Conservation (phyloP, 768 basidiomycete species). For the Lepiota subincarnata region DNA sequence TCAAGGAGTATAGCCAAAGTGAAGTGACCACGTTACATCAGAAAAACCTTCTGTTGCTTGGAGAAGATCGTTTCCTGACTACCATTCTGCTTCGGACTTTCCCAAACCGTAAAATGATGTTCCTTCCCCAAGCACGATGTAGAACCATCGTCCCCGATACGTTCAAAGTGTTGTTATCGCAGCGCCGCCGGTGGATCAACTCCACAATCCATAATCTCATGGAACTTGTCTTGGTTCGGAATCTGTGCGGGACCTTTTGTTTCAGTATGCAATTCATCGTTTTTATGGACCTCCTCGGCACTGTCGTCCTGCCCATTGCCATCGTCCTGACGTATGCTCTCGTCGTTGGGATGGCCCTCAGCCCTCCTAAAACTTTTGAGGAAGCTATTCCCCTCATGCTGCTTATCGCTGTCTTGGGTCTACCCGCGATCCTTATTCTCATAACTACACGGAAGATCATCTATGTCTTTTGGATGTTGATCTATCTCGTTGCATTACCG, state of each 20-base stretch:
- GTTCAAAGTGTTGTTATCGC: conserved; percentile 88
- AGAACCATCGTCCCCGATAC: conserved; percentile 96
- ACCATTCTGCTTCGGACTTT: conserved; percentile 95
- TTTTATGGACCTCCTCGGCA: conserved; percentile 93
- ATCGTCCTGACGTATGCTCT: conserved; percentile 88
- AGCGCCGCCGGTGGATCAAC: conserved; percentile 99
- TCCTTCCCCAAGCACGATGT: conserved; percentile 93
- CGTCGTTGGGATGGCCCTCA: conserved; percentile 73
- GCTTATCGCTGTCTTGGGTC: conserved; percentile 85
- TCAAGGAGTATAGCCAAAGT: conserved; percentile 93
- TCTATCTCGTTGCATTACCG: conserved; percentile 89
- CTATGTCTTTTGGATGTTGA: conserved; percentile 97
- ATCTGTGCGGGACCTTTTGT: conserved; percentile 98
- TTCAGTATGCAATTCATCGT: conserved; percentile 99
- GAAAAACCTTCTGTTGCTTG: conserved; percentile 93
- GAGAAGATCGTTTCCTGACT: conserved; percentile 98
- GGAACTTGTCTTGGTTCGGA: conserved; percentile 95
- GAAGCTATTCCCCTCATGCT: conserved; percentile 93
- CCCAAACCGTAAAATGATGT: conserved; percentile 99
- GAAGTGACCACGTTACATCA: conserved; percentile 94
- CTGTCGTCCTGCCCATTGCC: conserved; percentile 90
- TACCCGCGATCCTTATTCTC: conserved; percentile 88
- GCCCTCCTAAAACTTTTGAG: conserved; percentile 80
- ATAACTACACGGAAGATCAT: conserved; percentile 93
- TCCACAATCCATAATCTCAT: conserved; percentile 99